Evolutionary conservation across 2,329 filamentous ascomycete genomes (phyloP), one percentile per base, ranked within the genome.

Genomic region (Cordyceps fumosorosea): DNA sequence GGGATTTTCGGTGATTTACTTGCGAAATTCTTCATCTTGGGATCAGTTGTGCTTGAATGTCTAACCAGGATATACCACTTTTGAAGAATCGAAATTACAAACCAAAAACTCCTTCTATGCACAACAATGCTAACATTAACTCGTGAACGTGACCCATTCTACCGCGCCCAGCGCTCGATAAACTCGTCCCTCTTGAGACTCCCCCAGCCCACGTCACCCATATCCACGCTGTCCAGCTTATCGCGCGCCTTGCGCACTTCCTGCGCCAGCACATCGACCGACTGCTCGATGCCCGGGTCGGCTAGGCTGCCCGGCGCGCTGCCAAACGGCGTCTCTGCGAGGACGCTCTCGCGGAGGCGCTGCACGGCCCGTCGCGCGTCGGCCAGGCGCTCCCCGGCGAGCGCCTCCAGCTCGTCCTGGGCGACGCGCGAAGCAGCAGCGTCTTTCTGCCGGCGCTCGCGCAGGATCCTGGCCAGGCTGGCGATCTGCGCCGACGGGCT

Each of bases 231-330:
- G 4, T 72, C 71, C 26, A 84, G 65, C 56, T 74, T 75, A 32
- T 71, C 71, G 52, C 69, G 71, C 0, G 78, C 70, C 61, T 75
- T 75, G 2, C 73, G 73, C 52, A 81, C 73, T 69, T 83, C 81
- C 56, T 78, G 74, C 1, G 70, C 69, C 59, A 84, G 66, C 12
- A 82, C 74, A 0, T 70, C 69, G n/a, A 86, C 78, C 1, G 78
- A 80, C 2, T 71, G 74, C 61, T 83, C 79, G 44, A 84, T 78
- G 32, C 83, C 81, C 0, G 79, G 76, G 65, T 86, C 84, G 6
- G 79, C 72, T 6, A 86, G 45, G 22, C 14, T 12, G 34, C 34
- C 1, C 1, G 34, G 20, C 12, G 83, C 76, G n/a, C 75, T 69
- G 0, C 74, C 74, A 66, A 77, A 84, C 5, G 77, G 72, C 34